Evolutionary conservation across 2,329 filamentous ascomycete species (phyloP), one percentile per base, ranked within the genome.

Genomic region (Neonectria hederae): DNA sequence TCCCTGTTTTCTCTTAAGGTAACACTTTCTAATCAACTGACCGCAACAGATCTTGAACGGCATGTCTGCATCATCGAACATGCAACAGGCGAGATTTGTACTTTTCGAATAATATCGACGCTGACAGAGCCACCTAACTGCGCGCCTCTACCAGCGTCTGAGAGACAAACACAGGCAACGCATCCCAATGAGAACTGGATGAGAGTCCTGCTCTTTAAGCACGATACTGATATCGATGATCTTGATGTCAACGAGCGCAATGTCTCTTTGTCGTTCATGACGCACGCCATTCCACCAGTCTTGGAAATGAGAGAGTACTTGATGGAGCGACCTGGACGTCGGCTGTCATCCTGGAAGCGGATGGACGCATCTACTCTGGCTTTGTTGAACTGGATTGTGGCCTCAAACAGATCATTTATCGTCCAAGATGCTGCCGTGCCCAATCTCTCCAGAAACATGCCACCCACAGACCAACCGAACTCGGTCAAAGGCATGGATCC

Each of bases 331-430:
- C 79, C 79, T 2, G 77, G 80, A 4, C 75, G 72, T 2, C 70
- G 69, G 2, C 76, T 91, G 24, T 74, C 78, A 4, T 80, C 77
- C 43, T 81, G 80, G 67, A 82, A 86, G 22, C 79, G 84, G 19
- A 83, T 97, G 10, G 86, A 90, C 0, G 86, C 87, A 2, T 86
- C 91, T 7, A 87, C 90, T 0, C 78, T 92, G 3, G 86, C 88
- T 21, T 78, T 97, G 0, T 80, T 97, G 21, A 86, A 92, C 55
- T 97, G 94, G 94, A 92, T 97, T 65, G 87, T 97, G 62, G 92
- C 94, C 0, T 97, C 94, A 0, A 97, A 97, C 72, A 85, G 93
- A 49, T 95, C 94, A 0, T 94, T 90, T 70, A 96, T 97, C 65
- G 84, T 95, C 49, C 89, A 95, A 69, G 89, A 96, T 17, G 88